phyloP scores from a whole-genome alignment of 495 filamentous ascomycete species.

The Halenospora varia region DNA sequence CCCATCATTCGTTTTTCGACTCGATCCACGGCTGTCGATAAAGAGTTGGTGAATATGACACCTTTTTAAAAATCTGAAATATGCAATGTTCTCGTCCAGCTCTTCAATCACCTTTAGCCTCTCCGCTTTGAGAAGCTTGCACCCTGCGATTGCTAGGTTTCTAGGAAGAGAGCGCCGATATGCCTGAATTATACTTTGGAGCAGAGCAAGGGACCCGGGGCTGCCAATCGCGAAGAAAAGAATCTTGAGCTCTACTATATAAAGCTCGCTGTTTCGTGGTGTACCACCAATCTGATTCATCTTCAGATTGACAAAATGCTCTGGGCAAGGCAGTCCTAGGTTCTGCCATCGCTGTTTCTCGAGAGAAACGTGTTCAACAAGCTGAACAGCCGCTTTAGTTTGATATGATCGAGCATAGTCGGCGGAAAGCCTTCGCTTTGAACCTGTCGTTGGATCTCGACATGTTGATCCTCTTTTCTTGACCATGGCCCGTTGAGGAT shows the following conservation, averaged over 20 bases:
- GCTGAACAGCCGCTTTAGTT: too few relatives aligned
- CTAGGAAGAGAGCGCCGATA: neutral
- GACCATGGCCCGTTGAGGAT: too few relatives aligned
- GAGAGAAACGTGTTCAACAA: neutral
- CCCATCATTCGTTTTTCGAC: slow-evolving; percentile 1
- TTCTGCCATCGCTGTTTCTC: neutral
- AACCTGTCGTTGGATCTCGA: neutral
- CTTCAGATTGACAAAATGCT: neutral
- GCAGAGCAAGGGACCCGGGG: neutral
- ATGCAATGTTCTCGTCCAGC: neutral
- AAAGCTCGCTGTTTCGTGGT: neutral
- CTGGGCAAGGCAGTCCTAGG: neutral
- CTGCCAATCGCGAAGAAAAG: slow-evolving; percentile 2
- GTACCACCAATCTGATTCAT: neutral
- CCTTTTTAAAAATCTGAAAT: neutral
- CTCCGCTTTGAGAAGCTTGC: neutral
- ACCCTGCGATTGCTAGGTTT: neutral
- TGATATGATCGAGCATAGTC: neutral
- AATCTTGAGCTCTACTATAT: neutral
- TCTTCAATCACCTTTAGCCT: neutral
- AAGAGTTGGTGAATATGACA: slow-evolving; percentile 4
- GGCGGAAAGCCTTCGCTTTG: neutral
- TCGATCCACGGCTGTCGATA: neutral
- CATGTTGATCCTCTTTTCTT: neutral
- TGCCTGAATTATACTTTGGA: neutral